Evolutionary conservation across 768 basidiomycete genomes (phyloP).

Genomic region (Amanita molliuscula): DNA sequence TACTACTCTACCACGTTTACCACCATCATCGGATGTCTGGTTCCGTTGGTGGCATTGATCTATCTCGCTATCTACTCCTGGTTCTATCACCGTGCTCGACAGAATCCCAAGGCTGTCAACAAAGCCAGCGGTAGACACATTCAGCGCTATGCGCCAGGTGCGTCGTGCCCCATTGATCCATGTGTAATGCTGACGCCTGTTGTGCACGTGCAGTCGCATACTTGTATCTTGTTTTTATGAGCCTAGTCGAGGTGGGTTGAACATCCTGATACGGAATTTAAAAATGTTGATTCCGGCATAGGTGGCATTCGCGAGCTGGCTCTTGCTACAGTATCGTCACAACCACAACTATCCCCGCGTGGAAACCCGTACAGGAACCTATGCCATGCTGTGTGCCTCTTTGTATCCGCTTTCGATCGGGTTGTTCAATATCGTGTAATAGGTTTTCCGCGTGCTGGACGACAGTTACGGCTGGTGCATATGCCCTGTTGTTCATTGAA

Average conservation of each 20-base stretch:
- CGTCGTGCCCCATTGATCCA: slow-evolving; percentile 10
- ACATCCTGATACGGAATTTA: neutral
- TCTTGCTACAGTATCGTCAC: slow-evolving; percentile 45
- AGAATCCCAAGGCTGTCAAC: slow-evolving; percentile 36
- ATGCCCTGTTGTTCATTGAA: slow-evolving; percentile 51
- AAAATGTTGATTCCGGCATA: neutral
- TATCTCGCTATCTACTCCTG: slow-evolving; percentile 44
- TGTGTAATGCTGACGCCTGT: slow-evolving; percentile 7
- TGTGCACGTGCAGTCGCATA: slow-evolving; percentile 31
- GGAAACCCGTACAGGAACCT: slow-evolving; percentile 30
- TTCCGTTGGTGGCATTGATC: slow-evolving; percentile 25
- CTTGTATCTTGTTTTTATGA: slow-evolving; percentile 35
- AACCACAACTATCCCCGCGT: slow-evolving; percentile 41
- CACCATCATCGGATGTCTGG: slow-evolving; percentile 24
- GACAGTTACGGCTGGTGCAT: slow-evolving; percentile 36
- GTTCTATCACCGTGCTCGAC: slow-evolving; percentile 34
- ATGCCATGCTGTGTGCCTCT: slow-evolving; percentile 37
- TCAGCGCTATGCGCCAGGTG: slow-evolving; percentile 45
- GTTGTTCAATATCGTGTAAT: slow-evolving; percentile 1
- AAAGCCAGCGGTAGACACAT: slow-evolving; percentile 36
- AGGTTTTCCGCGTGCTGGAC: slow-evolving; percentile 60
- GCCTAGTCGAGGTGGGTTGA: slow-evolving; percentile 34
- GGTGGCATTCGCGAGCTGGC: slow-evolving; percentile 49
- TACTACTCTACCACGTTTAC: slow-evolving; percentile 26
- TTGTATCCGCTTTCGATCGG: neutral